These are phyloP conservation scores for Pseudopyricularia javanii DNA, from an alignment of 2,329 filamentous ascomycete species.

Conservation along the genomic window DNA sequence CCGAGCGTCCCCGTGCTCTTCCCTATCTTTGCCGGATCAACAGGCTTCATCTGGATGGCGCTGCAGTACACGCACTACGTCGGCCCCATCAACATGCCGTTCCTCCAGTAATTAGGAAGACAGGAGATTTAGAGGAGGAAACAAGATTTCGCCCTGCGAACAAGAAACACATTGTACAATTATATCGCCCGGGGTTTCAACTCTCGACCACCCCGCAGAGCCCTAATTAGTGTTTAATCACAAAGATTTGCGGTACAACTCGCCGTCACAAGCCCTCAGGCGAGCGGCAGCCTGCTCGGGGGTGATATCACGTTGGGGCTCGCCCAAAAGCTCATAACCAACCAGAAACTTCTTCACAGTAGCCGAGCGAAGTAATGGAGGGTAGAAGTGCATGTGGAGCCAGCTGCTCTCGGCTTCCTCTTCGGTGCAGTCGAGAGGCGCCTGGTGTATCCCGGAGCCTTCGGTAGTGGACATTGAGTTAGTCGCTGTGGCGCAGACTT, in stretches of 20 bases:
- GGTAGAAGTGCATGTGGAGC: conserved; percentile 97
- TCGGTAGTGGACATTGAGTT: neutral
- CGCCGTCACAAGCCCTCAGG: conserved; percentile 63
- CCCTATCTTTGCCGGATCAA: conserved; percentile 34
- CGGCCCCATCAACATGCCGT: conserved; percentile 6
- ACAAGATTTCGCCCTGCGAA: neutral
- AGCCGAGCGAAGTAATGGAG: conserved; percentile 79
- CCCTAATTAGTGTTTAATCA: conserved; percentile 3
- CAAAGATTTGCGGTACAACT: conserved; percentile 66
- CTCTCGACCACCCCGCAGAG: neutral
- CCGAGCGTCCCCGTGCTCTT: conserved; percentile 45
- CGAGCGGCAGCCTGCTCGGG: conserved; percentile 84
- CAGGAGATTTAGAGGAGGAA: neutral
- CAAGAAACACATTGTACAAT: neutral
- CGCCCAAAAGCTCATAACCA: conserved; percentile 90
- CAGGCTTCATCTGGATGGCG: conserved; percentile 46
- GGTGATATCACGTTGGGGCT: conserved; percentile 96
- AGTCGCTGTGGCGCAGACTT: neutral
- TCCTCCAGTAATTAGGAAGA: neutral
- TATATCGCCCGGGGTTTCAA: neutral
- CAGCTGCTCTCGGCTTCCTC: conserved; percentile 83
- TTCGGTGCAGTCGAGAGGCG: conserved; percentile 66
- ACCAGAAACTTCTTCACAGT: conserved; percentile 95
- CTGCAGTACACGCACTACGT: conserved; percentile 62
- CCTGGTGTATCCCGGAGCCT: conserved; percentile 92